These are phyloP conservation scores for Chamaenerion angustifolium DNA, from an alignment of 345 rosid species.

Conservation along the genomic window DNA sequence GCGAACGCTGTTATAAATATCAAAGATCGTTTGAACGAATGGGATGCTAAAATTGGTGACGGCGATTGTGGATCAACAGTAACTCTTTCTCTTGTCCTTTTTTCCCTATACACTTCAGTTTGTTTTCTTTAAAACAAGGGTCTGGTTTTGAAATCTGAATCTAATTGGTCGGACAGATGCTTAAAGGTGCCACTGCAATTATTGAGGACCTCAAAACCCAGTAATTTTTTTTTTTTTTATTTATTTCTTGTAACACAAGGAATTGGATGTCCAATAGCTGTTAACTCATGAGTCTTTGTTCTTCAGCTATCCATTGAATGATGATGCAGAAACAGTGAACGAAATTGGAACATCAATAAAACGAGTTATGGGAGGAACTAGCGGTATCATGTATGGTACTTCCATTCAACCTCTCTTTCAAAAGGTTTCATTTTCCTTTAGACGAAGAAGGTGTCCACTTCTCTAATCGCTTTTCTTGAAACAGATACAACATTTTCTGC, in stretches of 20 bases:
- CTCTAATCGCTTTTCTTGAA: constrained; percentile 1
- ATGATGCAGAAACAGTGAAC: constrained; percentile 79
- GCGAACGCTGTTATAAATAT: constrained; percentile 52
- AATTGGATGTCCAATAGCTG: background rate
- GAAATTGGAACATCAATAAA: constrained; percentile 63
- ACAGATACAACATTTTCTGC: constrained; percentile 63
- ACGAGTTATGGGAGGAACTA: constrained; percentile 94
- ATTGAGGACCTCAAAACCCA: constrained; percentile 73
- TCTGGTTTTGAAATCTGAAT: background rate
- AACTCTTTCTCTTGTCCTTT: constrained; percentile 21
- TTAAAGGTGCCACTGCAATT: constrained; percentile 69
- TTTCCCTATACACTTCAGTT: background rate
- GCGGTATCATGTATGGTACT: constrained; percentile 64
- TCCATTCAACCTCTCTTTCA: background rate
- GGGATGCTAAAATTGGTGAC: constrained; percentile 92
- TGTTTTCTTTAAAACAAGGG: too few relatives aligned
- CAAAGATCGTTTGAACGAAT: constrained; percentile 66
- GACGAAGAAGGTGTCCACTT: too few relatives aligned
- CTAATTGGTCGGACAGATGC: constrained; percentile 39
- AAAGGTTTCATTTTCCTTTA: background rate
- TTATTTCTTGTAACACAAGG: background rate
- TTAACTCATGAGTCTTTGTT: constrained; percentile 5
- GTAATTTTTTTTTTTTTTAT: constrained; percentile 26
- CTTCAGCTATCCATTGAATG: constrained; percentile 81
- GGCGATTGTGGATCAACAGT: constrained; percentile 98